Percentiles rank a stretch among this genome's conserved stretches.
These are phyloP conservation scores for Oryza brachyantha DNA, from an alignment of 176 grass and related monocot species.

Conservation along the genomic window DNA sequence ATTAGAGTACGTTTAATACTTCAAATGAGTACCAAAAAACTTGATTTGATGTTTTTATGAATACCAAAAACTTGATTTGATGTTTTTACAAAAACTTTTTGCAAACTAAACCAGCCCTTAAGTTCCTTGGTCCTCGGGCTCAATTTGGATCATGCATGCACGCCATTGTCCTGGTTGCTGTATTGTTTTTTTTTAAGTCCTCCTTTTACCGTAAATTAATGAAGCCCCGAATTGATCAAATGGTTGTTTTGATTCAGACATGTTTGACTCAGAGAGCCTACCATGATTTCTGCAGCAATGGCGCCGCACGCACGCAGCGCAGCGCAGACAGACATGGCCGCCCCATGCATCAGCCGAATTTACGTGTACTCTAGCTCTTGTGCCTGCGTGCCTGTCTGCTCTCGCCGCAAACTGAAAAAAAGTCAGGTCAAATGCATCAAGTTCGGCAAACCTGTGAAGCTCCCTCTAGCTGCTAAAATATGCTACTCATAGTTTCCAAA, in stretches of 20 bases:
- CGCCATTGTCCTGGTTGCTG: not conserved
- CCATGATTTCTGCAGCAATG: conserved; percentile 12
- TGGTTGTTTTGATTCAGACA: not conserved
- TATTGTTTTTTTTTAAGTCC: not conserved
- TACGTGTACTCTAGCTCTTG: not conserved
- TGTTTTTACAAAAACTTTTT: too few species aligned
- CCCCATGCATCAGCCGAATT: not conserved
- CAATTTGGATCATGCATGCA: not conserved
- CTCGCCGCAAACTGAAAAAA: not conserved
- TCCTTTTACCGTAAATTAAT: not conserved
- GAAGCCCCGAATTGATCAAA: too few species aligned
- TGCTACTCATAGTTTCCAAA: too few species aligned
- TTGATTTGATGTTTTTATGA: too few species aligned
- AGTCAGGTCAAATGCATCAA: not conserved
- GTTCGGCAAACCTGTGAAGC: not conserved
- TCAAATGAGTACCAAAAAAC: too few species aligned
- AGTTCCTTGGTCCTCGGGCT: too few species aligned
- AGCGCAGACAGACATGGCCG: not conserved
- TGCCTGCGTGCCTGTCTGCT: not conserved
- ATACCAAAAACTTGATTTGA: too few species aligned
- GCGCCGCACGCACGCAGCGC: not conserved
- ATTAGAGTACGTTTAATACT: too few species aligned
- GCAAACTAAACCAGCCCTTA: too few species aligned
- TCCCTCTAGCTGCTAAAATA: not conserved
- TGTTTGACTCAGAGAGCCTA: not conserved